These are phyloP conservation scores for Venturia carpophila DNA, from an alignment of 2,329 filamentous ascomycete genomes.

Conservation along the genomic window DNA sequence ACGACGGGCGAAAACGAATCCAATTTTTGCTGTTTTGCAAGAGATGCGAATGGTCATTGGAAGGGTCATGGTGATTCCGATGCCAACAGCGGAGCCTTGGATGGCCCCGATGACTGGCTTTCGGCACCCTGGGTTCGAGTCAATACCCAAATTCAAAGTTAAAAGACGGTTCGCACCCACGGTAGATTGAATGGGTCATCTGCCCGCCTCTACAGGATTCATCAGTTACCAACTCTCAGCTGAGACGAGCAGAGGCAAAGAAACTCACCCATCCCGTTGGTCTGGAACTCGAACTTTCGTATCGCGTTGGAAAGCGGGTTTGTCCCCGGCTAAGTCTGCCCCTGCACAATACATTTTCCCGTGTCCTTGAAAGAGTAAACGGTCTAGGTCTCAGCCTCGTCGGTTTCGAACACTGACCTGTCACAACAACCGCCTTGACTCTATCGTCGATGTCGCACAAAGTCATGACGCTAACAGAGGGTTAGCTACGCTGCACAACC, in stretches of 20 bases:
- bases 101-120: conserved; percentile 51
- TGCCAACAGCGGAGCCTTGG: conserved; percentile 49
- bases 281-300: conserved; percentile 21
- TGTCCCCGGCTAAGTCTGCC: conserved; percentile 38
- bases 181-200: conserved; percentile 45
- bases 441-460: conserved; percentile 48
- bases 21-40: conserved; percentile 55
- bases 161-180: conserved; percentile 20
- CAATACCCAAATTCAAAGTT: not conserved
- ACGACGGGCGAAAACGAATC: conserved; percentile 64
- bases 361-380: conserved; percentile 21
- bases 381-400: not conserved
- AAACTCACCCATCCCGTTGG: conserved; percentile 11
- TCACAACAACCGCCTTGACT: conserved; percentile 48
- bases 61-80: conserved; percentile 55
- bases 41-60: conserved; percentile 48
- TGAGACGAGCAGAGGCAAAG: not conserved
- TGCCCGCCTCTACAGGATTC: conserved; percentile 33
- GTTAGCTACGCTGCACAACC: conserved; percentile 9
- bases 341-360: conserved; percentile 49
- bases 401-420: conserved; percentile 29
- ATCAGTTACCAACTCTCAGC: not conserved
- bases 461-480: conserved; percentile 34
- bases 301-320: conserved; percentile 22
- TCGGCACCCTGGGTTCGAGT: conserved; percentile 32